These are phyloP conservation scores for Drosera spatulata DNA, from an alignment of 179 eudicot species.

Conservation along the genomic window DNA sequence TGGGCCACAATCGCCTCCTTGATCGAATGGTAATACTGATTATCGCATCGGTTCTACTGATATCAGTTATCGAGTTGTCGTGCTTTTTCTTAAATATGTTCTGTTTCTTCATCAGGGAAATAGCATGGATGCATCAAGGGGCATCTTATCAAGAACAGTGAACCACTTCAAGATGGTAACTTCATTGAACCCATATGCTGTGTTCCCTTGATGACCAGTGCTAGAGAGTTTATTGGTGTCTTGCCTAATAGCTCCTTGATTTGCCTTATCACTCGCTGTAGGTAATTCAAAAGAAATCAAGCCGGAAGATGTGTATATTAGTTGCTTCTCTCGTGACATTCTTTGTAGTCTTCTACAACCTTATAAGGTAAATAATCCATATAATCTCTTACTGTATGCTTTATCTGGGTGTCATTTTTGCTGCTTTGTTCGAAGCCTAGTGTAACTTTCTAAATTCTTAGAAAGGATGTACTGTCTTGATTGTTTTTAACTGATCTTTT, in stretches of 20 bases:
- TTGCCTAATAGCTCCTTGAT: conserved; percentile 2
- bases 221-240: not conserved
- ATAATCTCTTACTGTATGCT: too few relatives aligned
- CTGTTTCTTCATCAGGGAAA: conserved; percentile 20
- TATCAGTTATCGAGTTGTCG: not conserved
- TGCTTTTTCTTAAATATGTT: conserved; percentile 2
- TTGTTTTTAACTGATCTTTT: conserved; percentile 17
- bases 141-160: conserved; percentile 30
- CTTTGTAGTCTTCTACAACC: conserved; percentile 18
- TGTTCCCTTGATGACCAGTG: not conserved
- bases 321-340: conserved; percentile 21
- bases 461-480: conserved; percentile 8
- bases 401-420: too few relatives aligned
- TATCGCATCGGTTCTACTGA: too few relatives aligned
- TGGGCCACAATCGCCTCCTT: conserved; percentile 32
- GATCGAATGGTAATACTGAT: conserved; percentile 25
- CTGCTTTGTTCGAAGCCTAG: not conserved
- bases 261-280: not conserved
- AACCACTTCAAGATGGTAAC: conserved; percentile 33
- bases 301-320: conserved; percentile 25
- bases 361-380: conserved; percentile 17
- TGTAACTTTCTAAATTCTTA: not conserved
- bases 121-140: conserved; percentile 39
- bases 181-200: not conserved
- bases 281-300: conserved; percentile 34